Base-by-base conservation (phyloP, 2,329 filamentous ascomycete species). In the Thermoascus crustaceus region DNA sequence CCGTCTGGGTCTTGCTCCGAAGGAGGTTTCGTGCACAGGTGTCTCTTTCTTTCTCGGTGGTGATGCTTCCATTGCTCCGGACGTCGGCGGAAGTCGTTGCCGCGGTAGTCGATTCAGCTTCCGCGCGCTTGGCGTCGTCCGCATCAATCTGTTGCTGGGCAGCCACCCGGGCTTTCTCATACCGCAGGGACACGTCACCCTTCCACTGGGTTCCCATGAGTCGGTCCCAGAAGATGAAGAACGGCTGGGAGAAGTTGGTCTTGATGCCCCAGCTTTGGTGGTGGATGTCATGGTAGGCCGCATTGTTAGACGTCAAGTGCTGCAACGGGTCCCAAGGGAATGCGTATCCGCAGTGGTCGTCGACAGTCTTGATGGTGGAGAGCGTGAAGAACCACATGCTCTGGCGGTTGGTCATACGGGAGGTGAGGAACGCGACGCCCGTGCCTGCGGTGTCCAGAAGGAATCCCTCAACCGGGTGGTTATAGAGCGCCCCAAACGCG, bases 181-280 rank as follows among this genome's bases (percentile, higher is more conserved):
- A 80, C 34, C 75, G 68, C 22, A 69, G 66, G 44, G 63, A 68
- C 22, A 73, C 74, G 52, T 76, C 77, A 32, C 85, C 85, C 40
- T 74, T 77, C 80, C 87, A 95, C 61, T 78, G 82, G 16, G 91
- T 98, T 34, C 80, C 79, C 14, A 94, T 69, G 18, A 87, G 55
- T 30, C 75, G 72, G 58, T 98, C 91, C 86, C 91, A 96, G 65
- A 95, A 87, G 31, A 84, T 95, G 66, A 96, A 95, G 47, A 66
- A 67, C n/a, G 64, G 63, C 36, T 69, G 65, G 6, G 63, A 66
- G 38, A 66, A 69, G 43, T 68, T 66, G 32, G 64, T 69, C 54
- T 96, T 98, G 72, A 98, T 94, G 38, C 91, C 91, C 88, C 89
- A 96, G 63, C 85, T 93, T 65, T 98, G 91, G 66, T 98, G 91